phyloP scores from a whole-genome alignment of 2,329 filamentous ascomycete genomes.

The Epicoccum sorghinum region DNA sequence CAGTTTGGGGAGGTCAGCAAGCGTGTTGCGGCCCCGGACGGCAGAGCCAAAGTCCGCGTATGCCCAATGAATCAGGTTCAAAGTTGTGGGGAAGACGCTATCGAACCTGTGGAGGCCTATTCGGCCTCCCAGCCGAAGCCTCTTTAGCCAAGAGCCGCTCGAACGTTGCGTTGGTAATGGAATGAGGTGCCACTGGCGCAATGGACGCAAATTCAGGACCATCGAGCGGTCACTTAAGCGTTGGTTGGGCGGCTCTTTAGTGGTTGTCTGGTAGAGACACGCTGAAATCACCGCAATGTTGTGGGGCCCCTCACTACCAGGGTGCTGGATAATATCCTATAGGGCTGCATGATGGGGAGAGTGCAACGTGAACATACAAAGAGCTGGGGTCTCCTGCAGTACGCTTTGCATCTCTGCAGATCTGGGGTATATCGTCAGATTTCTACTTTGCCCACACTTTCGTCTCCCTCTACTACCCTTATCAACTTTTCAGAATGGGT shows the following conservation, averaged over 20 bases:
- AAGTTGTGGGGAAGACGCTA: background rate
- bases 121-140: constrained; percentile 2
- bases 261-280: background rate
- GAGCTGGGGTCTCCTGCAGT: constrained; percentile 9
- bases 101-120: background rate
- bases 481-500: constrained; percentile 24
- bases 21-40: background rate
- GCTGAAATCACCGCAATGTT: constrained; percentile 11
- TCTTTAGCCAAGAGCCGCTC: background rate
- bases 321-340: constrained; percentile 25
- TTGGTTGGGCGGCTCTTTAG: background rate
- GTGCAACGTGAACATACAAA: constrained; percentile 14
- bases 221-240: background rate
- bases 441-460: background rate
- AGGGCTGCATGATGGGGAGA: constrained; percentile 8
- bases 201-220: background rate
- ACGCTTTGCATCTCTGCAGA: constrained; percentile 7
- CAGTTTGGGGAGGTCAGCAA: constrained; percentile 8
- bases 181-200: background rate
- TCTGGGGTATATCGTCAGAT: background rate
- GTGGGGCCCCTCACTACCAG: constrained; percentile 16
- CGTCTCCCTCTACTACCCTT: background rate
- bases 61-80: background rate
- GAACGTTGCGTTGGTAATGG: background rate
- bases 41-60: background rate